A percentile compares a stretch with the other conserved stretches of the same genome.
These are phyloP conservation scores for Xylaria intraflava DNA, from an alignment of 495 filamentous ascomycete species.

Conservation along the genomic window DNA sequence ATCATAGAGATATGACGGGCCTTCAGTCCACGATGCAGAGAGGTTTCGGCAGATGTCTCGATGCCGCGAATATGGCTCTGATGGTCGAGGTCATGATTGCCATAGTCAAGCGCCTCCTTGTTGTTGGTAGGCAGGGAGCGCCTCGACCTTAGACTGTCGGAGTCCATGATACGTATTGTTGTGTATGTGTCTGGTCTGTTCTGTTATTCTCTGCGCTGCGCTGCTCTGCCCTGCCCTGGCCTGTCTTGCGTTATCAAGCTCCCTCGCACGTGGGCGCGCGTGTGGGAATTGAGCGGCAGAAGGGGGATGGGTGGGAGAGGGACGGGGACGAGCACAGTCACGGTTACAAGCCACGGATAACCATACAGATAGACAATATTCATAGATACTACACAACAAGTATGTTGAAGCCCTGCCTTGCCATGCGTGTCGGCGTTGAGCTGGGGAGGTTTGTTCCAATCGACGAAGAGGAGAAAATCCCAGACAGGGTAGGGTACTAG, in stretches of 20 bases:
- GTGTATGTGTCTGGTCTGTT: background rate
- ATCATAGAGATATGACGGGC: conserved; percentile 72
- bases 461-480: too few relatives aligned
- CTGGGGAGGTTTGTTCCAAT: too few relatives aligned
- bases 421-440: too few relatives aligned
- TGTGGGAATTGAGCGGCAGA: too few relatives aligned
- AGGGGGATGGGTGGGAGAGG: too few relatives aligned
- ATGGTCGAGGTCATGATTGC: conserved; percentile 9
- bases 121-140: conserved; percentile 17
- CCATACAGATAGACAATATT: too few relatives aligned
- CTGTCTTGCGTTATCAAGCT: background rate
- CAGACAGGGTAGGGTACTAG: too few relatives aligned
- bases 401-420: too few relatives aligned
- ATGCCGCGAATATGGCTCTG: conserved; percentile 25
- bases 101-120: conserved; percentile 13
- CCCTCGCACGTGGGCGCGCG: background rate
- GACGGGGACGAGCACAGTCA: too few relatives aligned
- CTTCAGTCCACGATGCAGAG: conserved; percentile 56
- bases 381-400: too few relatives aligned
- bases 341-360: too few relatives aligned
- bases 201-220: background rate
- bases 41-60: conserved; percentile 29
- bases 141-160: conserved; percentile 14
- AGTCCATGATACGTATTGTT: background rate
- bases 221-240: too few relatives aligned